Evolutionary conservation across 2,329 filamentous ascomycete genomes (phyloP), one percentile per base, ranked within the genome.

Genomic region (Pseudogymnoascus sp.): DNA sequence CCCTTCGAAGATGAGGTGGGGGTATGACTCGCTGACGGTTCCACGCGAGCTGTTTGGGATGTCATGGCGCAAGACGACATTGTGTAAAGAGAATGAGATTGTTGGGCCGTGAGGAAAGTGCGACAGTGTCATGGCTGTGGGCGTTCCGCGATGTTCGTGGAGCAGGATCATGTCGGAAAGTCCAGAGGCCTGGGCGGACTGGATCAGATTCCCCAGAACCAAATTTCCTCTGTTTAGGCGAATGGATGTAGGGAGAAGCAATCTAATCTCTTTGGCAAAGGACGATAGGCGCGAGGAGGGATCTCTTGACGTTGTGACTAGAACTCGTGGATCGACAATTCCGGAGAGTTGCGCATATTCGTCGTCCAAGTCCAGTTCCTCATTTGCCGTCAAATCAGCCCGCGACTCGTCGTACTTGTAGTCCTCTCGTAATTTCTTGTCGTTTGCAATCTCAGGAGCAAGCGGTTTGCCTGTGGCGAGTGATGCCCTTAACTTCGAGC

Each of bases 1-100:
- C 2, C 92, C 92, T 71, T 99, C 95, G 71, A 99, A 97, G 67
- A 99, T 90, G 2, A 99, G 80, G 72, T 97, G 93, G 0, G 95
- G 95, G 71, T 97, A 99, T 38, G 87, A 88, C 77, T 99, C 95
- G 66, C 87, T 91, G 59, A 97, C 91, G 1, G 92, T 96, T 59
- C 95, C 95, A 64, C 90, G 84, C 8, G 91, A 85, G 44, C 88
- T 86, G 67, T 95, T 92, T 1, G 95, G 93, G 19, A 99, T 96
- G 74, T 99, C 95, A 65, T 93, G 90, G 50, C 95, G 87, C 61
- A 99, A 80, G 9, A 97, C 88, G 3, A 97, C 93, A 68, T 99
- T 97, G 75, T 96, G 91, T 17, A 97, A 80, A 4, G 88, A 92
- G 76, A 96, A 96, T 9, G 89, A 92, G 31, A 88, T 87, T 4